A percentile compares a stretch with the other conserved stretches of the same genome.
phyloP scores from a whole-genome alignment of 257 asterid genomes.

The Solanum bukasovii region DNA sequence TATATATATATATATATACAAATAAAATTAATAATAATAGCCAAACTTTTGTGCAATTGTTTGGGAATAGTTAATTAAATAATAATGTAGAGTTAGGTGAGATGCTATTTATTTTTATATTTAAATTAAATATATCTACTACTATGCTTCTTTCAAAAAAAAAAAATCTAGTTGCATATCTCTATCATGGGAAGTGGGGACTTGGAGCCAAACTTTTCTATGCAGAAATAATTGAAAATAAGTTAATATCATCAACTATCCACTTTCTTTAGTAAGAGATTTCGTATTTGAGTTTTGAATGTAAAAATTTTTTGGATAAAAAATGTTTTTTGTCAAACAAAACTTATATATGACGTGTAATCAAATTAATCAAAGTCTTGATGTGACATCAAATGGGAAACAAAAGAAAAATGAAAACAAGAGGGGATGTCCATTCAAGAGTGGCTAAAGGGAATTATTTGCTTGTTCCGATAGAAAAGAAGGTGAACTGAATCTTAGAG shows the following conservation, averaged over 20 bases:
- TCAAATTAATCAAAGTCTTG: background rate
- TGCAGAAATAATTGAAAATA: background rate
- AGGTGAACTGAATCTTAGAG: too few species aligned
- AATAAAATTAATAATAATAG: background rate
- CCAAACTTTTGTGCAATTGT: background rate
- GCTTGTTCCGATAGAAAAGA: too few species aligned
- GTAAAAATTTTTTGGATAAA: accelerated
- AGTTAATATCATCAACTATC: background rate
- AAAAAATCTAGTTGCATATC: background rate
- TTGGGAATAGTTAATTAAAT: background rate
- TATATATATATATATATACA: too few species aligned
- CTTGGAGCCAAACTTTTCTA: background rate
- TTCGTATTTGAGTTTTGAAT: background rate
- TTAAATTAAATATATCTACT: background rate
- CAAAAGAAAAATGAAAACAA: background rate
- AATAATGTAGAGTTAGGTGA: background rate
- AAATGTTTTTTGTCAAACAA: accelerated
- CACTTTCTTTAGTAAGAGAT: accelerated
- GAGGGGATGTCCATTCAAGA: background rate
- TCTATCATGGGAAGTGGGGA: background rate
- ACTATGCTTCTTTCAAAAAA: background rate
- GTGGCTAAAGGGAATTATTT: background rate
- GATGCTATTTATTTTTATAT: background rate
- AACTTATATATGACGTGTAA: accelerated
- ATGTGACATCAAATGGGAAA: accelerated